Conservation (phyloP, 257 asterid genomes). For the Solanum okadae region DNA sequence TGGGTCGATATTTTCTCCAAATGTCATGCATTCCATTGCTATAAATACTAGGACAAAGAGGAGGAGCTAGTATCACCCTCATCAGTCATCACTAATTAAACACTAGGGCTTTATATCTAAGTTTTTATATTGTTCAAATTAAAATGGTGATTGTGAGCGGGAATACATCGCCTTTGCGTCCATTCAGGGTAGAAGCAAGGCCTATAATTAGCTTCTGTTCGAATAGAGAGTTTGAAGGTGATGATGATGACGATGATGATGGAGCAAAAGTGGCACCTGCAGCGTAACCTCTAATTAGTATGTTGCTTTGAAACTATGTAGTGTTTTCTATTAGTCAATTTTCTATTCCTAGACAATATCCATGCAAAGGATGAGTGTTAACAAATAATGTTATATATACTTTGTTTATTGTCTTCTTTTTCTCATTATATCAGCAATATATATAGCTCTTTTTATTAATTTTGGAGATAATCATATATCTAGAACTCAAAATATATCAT, state of each 20-base stretch:
- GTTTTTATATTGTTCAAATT: neutral
- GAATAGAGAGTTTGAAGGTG: neutral
- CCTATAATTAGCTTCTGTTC: neutral
- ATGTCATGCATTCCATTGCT: neutral
- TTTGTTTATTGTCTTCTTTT: neutral
- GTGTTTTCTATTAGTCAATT: neutral
- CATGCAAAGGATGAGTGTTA: neutral
- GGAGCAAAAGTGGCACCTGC: constrained; percentile 16
- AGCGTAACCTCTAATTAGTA: neutral
- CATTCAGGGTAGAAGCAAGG: neutral
- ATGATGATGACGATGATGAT: constrained; percentile 5
- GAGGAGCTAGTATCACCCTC: neutral
- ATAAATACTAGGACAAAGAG: neutral
- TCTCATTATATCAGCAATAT: neutral
- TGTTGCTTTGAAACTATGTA: neutral
- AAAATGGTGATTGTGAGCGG: neutral
- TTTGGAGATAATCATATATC: neutral
- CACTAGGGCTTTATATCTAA: too few relatives aligned
- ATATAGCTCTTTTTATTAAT: neutral
- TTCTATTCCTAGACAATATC: neutral
- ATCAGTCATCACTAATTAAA: neutral
- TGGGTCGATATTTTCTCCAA: neutral
- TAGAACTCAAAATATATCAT: neutral
- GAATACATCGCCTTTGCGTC: neutral
- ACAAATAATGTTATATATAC: neutral